phyloP scores from a whole-genome alignment of 768 basidiomycete species.

The Pleurotus tuber-regium region DNA sequence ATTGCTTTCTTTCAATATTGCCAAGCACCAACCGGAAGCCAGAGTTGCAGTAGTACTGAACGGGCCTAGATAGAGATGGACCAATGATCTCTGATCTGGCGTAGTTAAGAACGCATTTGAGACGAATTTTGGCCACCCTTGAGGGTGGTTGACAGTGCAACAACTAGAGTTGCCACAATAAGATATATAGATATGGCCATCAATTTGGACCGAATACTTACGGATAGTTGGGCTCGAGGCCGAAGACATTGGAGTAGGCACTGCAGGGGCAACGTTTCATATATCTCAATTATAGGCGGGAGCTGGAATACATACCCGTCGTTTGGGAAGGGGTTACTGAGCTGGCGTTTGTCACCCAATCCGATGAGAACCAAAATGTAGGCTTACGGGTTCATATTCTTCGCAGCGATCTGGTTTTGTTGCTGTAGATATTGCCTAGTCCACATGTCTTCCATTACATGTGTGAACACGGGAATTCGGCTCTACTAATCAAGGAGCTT shows the following conservation, averaged over 20 bases:
- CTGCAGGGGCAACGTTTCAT: too few species aligned
- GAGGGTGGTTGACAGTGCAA: constrained; percentile 53
- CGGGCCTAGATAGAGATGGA: constrained; percentile 48
- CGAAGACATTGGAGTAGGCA: constrained; percentile 48
- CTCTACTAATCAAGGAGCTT: constrained; percentile 21
- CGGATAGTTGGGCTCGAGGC: constrained; percentile 50
- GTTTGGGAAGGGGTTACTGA: constrained; percentile 50
- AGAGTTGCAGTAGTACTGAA: constrained; percentile 40
- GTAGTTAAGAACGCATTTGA: constrained; percentile 49
- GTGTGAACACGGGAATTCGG: constrained; percentile 5
- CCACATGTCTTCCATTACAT: constrained; percentile 47
- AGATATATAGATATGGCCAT: background rate
- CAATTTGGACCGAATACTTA: constrained; percentile 18
- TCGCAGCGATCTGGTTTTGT: constrained; percentile 54
- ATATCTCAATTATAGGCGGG: too few species aligned
- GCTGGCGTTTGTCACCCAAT: background rate
- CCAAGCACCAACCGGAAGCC: constrained; percentile 28
- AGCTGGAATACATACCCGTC: constrained; percentile 37
- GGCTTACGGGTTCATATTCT: constrained; percentile 51
- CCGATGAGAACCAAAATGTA: background rate
- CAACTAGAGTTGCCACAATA: constrained; percentile 26
- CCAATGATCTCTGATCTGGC: constrained; percentile 41
- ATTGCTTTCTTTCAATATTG: background rate
- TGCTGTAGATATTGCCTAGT: constrained; percentile 57
- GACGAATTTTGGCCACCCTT: constrained; percentile 55